Base-by-base conservation (phyloP, 192 early-diverging fungal genomes). In the Entomortierella parvispora region DNA sequence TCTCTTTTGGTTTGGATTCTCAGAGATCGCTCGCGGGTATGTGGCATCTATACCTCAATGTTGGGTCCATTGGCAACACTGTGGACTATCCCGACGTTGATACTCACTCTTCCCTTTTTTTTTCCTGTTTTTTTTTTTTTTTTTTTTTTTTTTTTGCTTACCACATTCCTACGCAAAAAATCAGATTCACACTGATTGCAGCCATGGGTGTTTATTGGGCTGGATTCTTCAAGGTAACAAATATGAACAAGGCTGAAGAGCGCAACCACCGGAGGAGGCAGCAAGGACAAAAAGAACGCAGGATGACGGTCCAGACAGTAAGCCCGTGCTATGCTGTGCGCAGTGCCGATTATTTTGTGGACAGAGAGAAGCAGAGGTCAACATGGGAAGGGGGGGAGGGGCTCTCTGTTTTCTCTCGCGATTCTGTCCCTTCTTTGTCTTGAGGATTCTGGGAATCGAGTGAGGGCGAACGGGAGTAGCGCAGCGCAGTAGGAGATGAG, bases 1-100 rank as follows among this genome's bases (percentile, higher is more conserved):
- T 25, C 79, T 95, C 28, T 94, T 95, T 66, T 92, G 92, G 84
- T 92, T 93, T 54, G 91, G 91, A 25, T 84, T 88, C 49, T 83
- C 88, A n/a, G 62, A 81, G 64, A 83, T 92, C 65, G 89, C 87
- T 26, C 76, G 86, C 68, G 78, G 82, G 88, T 87, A 81, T 49
- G 34, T 57, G 11, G 2, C 26, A 15, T 22, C 28, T 22, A n/a
- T n/a, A n/a, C n/a, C n/a, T n/a, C n/a, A n/a, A n/a, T n/a, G n/a
- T n/a, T n/a, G n/a, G n/a, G n/a, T n/a, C n/a, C n/a, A n/a, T n/a
- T n/a, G n/a, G n/a, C n/a, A n/a, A n/a, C n/a, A n/a, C n/a, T n/a
- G n/a, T n/a, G n/a, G n/a, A n/a, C n/a, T n/a, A n/a, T n/a, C n/a
- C n/a, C n/a, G n/a, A n/a, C n/a, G n/a, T n/a, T n/a, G n/a, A n/a